Percentiles rank a stretch among this genome's conserved stretches.
phyloP scores from a whole-genome alignment of 2,329 filamentous ascomycete genomes.

The Coleophoma cylindrospora region DNA sequence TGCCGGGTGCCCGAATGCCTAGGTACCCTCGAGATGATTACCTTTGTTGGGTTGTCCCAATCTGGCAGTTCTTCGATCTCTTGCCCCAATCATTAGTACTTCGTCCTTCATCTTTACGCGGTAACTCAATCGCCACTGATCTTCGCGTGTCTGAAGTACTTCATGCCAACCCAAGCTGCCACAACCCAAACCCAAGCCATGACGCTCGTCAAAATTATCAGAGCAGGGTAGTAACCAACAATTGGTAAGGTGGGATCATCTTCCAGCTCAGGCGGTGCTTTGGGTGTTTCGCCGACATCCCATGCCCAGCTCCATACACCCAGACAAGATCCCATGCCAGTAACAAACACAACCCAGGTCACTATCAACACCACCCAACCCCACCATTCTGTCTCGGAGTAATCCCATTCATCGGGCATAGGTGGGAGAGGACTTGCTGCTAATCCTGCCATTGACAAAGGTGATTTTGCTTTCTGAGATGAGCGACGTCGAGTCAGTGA shows the following conservation, averaged over 20 bases:
- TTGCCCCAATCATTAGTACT: no score
- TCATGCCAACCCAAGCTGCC: conserved; percentile 98
- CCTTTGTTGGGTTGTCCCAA: no score
- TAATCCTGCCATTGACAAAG: conserved; percentile 50
- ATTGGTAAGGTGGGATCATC: conserved; percentile 94
- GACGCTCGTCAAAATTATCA: conserved; percentile 87
- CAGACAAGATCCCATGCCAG: conserved; percentile 93
- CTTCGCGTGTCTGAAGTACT: conserved; percentile 97
- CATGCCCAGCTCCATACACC: conserved; percentile 98
- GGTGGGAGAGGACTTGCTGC: conserved; percentile 39
- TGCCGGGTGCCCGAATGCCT: no score
- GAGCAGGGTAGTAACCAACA: conserved; percentile 91
- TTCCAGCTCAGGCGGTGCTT: conserved; percentile 90
- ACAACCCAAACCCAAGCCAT: conserved; percentile 99
- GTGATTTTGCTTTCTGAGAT: conserved; percentile 44
- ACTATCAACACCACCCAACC: conserved; percentile 88
- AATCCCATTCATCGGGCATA: conserved; percentile 67
- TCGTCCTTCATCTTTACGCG: no score
- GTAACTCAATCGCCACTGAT: conserved; percentile 44
- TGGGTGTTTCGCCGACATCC: conserved; percentile 95
- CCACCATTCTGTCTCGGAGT: conserved; percentile 95
- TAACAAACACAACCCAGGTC: conserved; percentile 94
- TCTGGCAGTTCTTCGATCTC: no score
- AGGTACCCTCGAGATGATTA: no score
- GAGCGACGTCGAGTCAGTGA: conserved; percentile 26